A percentile compares a stretch with the other conserved stretches of the same genome.
These are phyloP conservation scores for Podosphaera xanthii DNA, from an alignment of 2,329 filamentous ascomycete species.

Conservation along the genomic window DNA sequence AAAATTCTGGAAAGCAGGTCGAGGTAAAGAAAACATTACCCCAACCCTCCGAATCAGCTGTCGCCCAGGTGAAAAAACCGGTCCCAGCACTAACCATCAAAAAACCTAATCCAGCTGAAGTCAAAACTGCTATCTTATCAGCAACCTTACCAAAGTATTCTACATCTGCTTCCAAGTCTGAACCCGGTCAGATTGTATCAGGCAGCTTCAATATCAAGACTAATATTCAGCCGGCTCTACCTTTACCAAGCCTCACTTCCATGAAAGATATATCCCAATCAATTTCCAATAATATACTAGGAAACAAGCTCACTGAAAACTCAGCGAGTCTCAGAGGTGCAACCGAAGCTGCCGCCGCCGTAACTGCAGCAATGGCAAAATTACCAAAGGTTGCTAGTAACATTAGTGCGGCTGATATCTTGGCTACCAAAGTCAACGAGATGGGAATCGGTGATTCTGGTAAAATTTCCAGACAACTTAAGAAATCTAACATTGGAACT, in stretches of 20 bases:
- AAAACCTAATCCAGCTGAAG: constrained; percentile 35
- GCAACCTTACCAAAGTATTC: constrained; percentile 5
- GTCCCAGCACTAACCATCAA: constrained; percentile 45
- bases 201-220: constrained; percentile 21
- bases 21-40: constrained; percentile 28
- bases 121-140: constrained; percentile 23
- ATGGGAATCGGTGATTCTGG: constrained; percentile 44
- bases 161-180: constrained; percentile 3
- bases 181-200: constrained; percentile 13
- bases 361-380: constrained; percentile 62
- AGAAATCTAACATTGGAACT: constrained; percentile 14
- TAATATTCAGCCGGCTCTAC: constrained; percentile 42
- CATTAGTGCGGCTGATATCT: constrained; percentile 36
- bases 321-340: constrained; percentile 35
- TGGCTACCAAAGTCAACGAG: constrained; percentile 53
- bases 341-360: constrained; percentile 52
- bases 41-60: constrained; percentile 20
- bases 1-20: constrained; percentile 20
- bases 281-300: constrained; percentile 12
- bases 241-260: constrained; percentile 27
- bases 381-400: constrained; percentile 22
- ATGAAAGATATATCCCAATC: constrained; percentile 20
- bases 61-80: constrained; percentile 20
- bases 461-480: constrained; percentile 25
- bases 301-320: constrained; percentile 5